A percentile compares a stretch with the other conserved stretches of the same genome.
phyloP scores from a whole-genome alignment of 2,329 filamentous ascomycete species.

The Botrytis sinoallii region DNA sequence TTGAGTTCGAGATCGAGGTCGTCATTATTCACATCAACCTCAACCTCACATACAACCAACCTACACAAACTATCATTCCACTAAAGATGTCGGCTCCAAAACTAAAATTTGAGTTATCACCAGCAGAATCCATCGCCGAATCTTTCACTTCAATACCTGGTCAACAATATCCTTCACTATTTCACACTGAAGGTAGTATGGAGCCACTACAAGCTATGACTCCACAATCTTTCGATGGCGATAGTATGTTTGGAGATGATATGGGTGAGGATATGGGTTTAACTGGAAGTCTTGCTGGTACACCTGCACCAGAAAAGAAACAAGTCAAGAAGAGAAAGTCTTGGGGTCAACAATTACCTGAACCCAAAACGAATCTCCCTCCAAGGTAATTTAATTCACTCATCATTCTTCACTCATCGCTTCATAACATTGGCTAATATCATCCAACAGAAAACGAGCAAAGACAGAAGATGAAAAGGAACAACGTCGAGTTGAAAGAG shows the following conservation, averaged over 20 bases:
- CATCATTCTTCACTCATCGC: slow-evolving; percentile 4
- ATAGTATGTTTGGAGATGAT: slow-evolving; percentile 35
- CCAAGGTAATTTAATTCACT: slow-evolving; percentile 60
- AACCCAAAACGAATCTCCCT: slow-evolving; percentile 93
- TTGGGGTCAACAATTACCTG: slow-evolving; percentile 95
- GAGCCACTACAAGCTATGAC: slow-evolving; percentile 35
- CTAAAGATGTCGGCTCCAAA: slow-evolving; percentile 29
- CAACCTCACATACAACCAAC: neutral
- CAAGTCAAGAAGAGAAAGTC: slow-evolving; percentile 92
- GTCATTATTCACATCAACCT: neutral
- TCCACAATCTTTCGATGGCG: slow-evolving; percentile 37
- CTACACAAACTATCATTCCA: neutral
- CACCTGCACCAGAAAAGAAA: slow-evolving; percentile 59
- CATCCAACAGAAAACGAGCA: slow-evolving; percentile 71
- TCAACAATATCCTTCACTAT: slow-evolving; percentile 36
- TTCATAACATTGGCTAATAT: slow-evolving; percentile 25
- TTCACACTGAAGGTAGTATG: slow-evolving; percentile 30
- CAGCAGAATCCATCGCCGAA: slow-evolving; percentile 35
- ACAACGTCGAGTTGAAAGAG: slow-evolving; percentile 93
- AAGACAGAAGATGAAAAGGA: slow-evolving; percentile 99
- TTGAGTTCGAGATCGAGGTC: neutral
- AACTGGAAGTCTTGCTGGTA: slow-evolving; percentile 29
- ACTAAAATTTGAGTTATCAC: slow-evolving; percentile 38
- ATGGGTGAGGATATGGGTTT: slow-evolving; percentile 10
- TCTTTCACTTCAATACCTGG: slow-evolving; percentile 38